Evolutionary conservation across 225 moss, liverwort and hornwort species (phyloP).

Genomic region (Pseudisothecium myosuroides): DNA sequence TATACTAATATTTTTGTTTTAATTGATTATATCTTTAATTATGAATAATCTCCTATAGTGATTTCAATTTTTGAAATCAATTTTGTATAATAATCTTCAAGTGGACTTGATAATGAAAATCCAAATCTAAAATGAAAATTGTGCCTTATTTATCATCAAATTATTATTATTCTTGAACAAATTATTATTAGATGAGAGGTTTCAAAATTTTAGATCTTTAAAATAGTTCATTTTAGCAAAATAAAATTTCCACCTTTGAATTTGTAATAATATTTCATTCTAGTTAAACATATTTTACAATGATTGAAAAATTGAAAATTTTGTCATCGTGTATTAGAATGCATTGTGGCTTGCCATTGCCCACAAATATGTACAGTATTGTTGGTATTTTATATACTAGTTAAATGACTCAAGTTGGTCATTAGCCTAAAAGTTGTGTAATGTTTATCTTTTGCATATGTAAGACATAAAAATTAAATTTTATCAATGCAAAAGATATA

Average conservation of each 20-base stretch:
- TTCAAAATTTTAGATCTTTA: not conserved
- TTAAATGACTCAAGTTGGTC: not conserved
- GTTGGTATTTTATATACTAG: not conserved
- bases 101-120: not conserved
- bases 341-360: not conserved
- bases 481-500: not conserved
- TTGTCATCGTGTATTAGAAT: not conserved
- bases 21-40: not conserved
- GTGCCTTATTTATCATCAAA: not conserved
- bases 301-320: not conserved
- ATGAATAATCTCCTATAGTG: too few species aligned
- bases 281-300: not conserved
- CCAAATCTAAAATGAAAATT: not conserved
- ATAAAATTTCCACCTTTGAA: not conserved
- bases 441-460: not conserved
- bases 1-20: not conserved
- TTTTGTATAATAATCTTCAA: not conserved
- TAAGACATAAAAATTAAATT: not conserved
- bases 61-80: not conserved
- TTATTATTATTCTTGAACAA: not conserved
- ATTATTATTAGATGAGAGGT: not conserved
- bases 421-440: not conserved
- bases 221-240: not conserved
- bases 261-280: not conserved
- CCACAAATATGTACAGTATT: not conserved